Base-by-base conservation (phyloP, 208 protist genomes). In the Wallacemonas rigidus region DNA sequence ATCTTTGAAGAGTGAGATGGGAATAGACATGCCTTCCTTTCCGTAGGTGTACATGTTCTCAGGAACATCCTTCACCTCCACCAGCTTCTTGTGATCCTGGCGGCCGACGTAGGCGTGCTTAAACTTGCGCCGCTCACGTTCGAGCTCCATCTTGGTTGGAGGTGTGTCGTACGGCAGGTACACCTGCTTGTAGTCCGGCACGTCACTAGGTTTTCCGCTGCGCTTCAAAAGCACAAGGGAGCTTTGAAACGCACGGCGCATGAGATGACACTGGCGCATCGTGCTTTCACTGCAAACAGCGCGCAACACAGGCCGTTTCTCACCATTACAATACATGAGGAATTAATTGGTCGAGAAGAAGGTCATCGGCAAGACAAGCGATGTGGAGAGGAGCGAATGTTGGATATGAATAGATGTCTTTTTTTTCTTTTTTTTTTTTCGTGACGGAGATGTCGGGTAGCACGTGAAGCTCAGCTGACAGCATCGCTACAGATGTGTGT, bases 21-120 rank as follows among this genome's bases (percentile, higher is more conserved):
- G 92, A 3, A 97, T 35, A 3, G 90, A 93, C 90, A 97, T 95
- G n/a, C 92, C 92, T 62, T 97, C 90, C 76, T 97, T 97, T 2
- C 92, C 92, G 64, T 95, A 97, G 5, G 90, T 95, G 84, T 94
- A 97, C 82, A 97, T 87, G 72, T 97, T 97, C 69, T 89, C 75
- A 14, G 92, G 92, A 7, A 97, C 92, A 44, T 93, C 86, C 75
- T 94, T 95, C 8, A 97, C 90, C 54, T 92, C 86, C 40, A 95
- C 79, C 40, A 94, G 47, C 72, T 89, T 92, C 51, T 85, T 80
- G 68, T 91, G 80, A 69, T 96, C 88, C 76, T 86, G 77, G 7
- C 86, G 81, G n/a, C 89, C 89, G 47, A 86, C 75, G 67, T 86
- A 90, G 0, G 89, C 89, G 47, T 89, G 82, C 60, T 73, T 67